Evolutionary conservation across 225 moss, liverwort and hornwort species (phyloP).

Genomic region (Pseudisothecium myosuroides): DNA sequence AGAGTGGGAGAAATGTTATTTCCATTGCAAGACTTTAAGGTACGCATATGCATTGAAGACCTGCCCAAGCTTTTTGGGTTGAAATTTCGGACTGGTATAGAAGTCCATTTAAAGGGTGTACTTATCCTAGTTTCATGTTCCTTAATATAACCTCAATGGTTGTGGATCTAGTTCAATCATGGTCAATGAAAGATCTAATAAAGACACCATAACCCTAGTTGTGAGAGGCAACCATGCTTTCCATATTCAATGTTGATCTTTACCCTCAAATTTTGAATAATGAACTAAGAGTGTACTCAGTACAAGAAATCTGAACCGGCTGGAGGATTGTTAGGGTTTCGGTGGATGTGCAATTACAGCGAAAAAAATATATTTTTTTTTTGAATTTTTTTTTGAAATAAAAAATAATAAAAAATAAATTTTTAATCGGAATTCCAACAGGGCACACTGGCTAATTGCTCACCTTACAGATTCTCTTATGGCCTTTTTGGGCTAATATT

Average conservation of each 20-base stretch:
- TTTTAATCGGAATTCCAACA: no score
- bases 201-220: neutral
- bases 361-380: no score
- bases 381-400: no score
- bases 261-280: neutral
- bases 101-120: neutral
- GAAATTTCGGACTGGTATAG: neutral
- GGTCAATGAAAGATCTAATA: neutral
- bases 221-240: neutral
- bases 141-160: neutral
- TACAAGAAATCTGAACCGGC: no score
- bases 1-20: neutral
- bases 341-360: no score
- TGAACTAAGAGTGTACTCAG: neutral
- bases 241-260: neutral
- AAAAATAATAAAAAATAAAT: no score
- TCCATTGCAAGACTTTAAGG: neutral
- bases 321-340: no score
- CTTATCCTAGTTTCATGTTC: neutral
- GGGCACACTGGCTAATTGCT: no score
- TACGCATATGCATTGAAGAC: neutral
- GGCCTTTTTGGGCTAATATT: no score
- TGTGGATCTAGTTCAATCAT: neutral
- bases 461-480: no score
- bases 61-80: neutral